Evolutionary conservation across 192 early-diverging fungal genomes (phyloP), one percentile per base, ranked within the genome.

Genomic region (Dissophora globulifera): DNA sequence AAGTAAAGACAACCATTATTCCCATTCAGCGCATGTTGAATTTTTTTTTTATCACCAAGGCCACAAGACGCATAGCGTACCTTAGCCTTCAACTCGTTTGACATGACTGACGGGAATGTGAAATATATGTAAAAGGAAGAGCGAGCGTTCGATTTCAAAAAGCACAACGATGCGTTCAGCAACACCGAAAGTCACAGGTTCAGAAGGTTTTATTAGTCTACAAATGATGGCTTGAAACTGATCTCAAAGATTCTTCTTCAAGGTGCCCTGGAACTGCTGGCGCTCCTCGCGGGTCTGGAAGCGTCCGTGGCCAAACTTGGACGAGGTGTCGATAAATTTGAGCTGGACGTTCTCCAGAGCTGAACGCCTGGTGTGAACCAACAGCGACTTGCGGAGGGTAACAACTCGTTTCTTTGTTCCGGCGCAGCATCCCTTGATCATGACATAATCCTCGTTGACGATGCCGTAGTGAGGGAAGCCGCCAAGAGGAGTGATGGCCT

Each of bases 381-480:
- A 87, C 66, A 99, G 88, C 40, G 95, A 95, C 92, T 99, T 99
- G 84, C 98, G 92, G 79, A 99, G 91, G 49, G 96, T 99, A 60
- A 99, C 82, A 56, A 97, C 96, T 62, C 96, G 90, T 89, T 96
- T 97, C 88, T 92, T 93, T 83, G 94, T 90, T 91, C 98, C 98
- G 58, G 93, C 93, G 83, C 91, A 92, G 84, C 90, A 88, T 75
- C 98, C 98, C 93, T 98, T 98, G 89, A 99, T 89, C 88, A 99
- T 93, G 78, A 99, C 82, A 83, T 89, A 99, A 89, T 99, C 98
- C 83, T 97, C 92, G 82, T 94, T 94, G 86, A 99, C 94, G 66
- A 90, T 80, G 91, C 96, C 98, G 84, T 97, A 99, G 90, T 97
- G 96, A 70, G 96, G 96, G 94, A 99, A 99, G 67, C 98, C 98